Conservation (phyloP, 2,329 filamentous ascomycete species). For the Sporothrix phasma region DNA sequence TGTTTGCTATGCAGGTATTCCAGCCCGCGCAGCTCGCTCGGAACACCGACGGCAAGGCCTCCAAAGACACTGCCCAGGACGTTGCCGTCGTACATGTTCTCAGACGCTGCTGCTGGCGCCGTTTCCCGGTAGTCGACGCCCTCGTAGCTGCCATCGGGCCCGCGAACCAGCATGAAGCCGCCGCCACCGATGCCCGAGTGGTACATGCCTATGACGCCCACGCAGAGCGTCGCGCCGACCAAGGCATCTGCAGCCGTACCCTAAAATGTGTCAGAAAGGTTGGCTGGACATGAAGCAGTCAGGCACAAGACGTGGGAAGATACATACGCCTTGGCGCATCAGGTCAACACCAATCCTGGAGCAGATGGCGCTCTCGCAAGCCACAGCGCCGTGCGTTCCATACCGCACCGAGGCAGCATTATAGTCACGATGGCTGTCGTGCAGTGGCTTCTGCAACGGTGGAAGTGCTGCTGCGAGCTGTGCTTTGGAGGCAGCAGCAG, state of each 20-base stretch:
- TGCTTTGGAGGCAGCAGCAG: constrained; percentile 8
- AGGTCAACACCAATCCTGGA: constrained; percentile 58
- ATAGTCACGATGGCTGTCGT: neutral
- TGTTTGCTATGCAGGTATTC: constrained; percentile 67
- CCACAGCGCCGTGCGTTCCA: constrained; percentile 48
- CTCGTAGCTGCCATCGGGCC: constrained; percentile 65
- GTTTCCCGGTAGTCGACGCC: constrained; percentile 84
- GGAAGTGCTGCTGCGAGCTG: neutral
- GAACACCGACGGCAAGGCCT: constrained; percentile 62
- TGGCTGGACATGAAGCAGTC: neutral
- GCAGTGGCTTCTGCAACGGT: constrained; percentile 12
- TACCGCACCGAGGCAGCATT: neutral
- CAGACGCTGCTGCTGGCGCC: constrained; percentile 68
- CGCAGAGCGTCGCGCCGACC: constrained; percentile 63
- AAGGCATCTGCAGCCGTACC: constrained; percentile 71
- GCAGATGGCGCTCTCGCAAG: constrained; percentile 59
- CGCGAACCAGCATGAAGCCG: constrained; percentile 76
- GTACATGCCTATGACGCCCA: constrained; percentile 67
- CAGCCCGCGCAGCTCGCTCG: constrained; percentile 67
- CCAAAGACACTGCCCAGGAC: constrained; percentile 56
- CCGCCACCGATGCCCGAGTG: constrained; percentile 81
- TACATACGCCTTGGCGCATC: constrained; percentile 38
- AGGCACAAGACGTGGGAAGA: neutral
- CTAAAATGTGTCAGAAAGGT: constrained; percentile 23
- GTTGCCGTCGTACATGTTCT: constrained; percentile 78